Conservation (phyloP, 2,329 filamentous ascomycete genomes). For the Sarocladium strictum region DNA sequence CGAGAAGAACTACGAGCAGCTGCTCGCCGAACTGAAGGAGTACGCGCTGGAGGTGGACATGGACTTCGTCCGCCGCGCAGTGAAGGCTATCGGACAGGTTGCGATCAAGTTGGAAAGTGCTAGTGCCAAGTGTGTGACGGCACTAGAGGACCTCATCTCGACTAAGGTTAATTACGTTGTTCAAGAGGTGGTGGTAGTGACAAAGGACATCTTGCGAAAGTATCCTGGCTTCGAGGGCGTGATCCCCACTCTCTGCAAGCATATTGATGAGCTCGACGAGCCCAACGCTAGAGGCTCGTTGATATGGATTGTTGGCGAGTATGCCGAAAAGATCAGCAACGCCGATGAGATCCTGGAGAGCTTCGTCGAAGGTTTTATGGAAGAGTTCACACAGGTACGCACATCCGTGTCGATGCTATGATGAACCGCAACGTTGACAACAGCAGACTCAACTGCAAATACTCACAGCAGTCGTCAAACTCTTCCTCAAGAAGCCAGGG, state of each 20-base stretch:
- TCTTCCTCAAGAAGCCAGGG: slow-evolving; percentile 95
- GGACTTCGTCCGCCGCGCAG: slow-evolving; percentile 92
- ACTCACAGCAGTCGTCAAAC: slow-evolving; percentile 90
- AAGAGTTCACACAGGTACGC: slow-evolving; percentile 87
- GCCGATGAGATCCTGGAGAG: slow-evolving; percentile 88
- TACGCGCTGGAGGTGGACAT: slow-evolving; percentile 98
- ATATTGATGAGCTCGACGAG: slow-evolving; percentile 95
- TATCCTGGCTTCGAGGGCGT: slow-evolving; percentile 98
- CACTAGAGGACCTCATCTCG: slow-evolving; percentile 86
- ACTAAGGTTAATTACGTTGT: slow-evolving; percentile 99
- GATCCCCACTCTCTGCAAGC: slow-evolving; percentile 91
- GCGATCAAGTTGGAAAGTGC: slow-evolving; percentile 97
- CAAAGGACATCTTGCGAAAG: slow-evolving; percentile 96
- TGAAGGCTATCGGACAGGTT: slow-evolving; percentile 94
- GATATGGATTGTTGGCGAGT: slow-evolving; percentile 99
- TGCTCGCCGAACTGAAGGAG: slow-evolving; percentile 91
- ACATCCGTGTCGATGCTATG: background rate
- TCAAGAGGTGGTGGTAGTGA: slow-evolving; percentile 96
- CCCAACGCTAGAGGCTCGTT: slow-evolving; percentile 83
- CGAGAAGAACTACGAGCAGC: slow-evolving; percentile 90
- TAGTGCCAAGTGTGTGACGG: slow-evolving; percentile 92
- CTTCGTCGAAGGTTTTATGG: slow-evolving; percentile 91
- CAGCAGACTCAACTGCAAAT: slow-evolving; percentile 91
- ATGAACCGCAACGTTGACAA: background rate
- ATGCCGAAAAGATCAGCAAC: slow-evolving; percentile 98